Conservation (phyloP, 495 filamentous ascomycete species). For the Aspergillus sclerotiicarbonarius region DNA sequence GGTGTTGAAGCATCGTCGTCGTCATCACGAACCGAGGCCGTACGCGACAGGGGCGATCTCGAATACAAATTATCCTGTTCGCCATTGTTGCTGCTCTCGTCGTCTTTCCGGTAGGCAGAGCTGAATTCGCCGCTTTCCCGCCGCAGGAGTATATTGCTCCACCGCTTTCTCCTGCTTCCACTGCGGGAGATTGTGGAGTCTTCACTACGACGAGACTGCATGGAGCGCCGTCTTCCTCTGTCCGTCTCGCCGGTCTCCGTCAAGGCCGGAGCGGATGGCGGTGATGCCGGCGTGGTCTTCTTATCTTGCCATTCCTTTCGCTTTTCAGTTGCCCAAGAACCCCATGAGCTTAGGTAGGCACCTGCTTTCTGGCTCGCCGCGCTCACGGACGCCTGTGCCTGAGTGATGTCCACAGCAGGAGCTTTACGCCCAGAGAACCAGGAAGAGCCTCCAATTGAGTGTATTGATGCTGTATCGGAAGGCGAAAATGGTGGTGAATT, state of each 20-base stretch:
- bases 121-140: constrained; percentile 39
- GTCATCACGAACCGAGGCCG: constrained; percentile 23
- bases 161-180: constrained; percentile 43
- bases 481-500: constrained; percentile 24
- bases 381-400: constrained; percentile 65
- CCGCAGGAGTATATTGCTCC: constrained; percentile 43
- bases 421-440: constrained; percentile 35
- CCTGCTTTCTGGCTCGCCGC: constrained; percentile 72
- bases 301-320: constrained; percentile 60
- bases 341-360: constrained; percentile 91
- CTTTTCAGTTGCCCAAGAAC: constrained; percentile 91
- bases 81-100: constrained; percentile 18
- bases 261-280: constrained; percentile 33
- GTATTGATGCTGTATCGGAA: constrained; percentile 15
- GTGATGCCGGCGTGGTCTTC: constrained; percentile 29
- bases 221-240: constrained; percentile 32
- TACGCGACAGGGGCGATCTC: constrained; percentile 39
- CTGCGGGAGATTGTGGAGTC: constrained; percentile 36
- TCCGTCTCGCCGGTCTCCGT: constrained; percentile 32
- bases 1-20: constrained; percentile 4
- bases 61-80: constrained; percentile 28
- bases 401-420: constrained; percentile 54
- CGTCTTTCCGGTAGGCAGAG: constrained; percentile 20
- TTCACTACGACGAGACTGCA: constrained; percentile 32
- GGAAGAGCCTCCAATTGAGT: constrained; percentile 10